A percentile compares a stretch with the other conserved stretches of the same genome.
Conservation (phyloP, 2,329 filamentous ascomycete species). For the Pseudogymnoascus sp. region DNA sequence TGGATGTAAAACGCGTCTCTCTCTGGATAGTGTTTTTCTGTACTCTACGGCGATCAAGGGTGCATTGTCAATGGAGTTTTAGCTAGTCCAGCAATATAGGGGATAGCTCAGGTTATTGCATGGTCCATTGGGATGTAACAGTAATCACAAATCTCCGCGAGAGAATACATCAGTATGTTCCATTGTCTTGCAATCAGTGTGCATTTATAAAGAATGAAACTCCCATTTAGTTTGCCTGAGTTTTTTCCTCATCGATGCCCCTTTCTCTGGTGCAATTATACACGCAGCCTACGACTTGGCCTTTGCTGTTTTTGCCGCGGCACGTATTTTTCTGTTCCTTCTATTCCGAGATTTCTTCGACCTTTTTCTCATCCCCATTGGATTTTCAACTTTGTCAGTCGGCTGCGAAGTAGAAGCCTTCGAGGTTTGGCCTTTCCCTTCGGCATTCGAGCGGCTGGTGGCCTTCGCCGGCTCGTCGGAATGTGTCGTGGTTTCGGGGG, state of each 20-base stretch:
- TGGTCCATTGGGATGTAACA: slow-evolving; percentile 2
- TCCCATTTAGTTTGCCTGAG: neutral
- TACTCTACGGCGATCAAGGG: slow-evolving; percentile 4
- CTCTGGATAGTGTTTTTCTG: slow-evolving; percentile 8
- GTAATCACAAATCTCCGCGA: slow-evolving; percentile 8
- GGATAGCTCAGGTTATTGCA: slow-evolving; percentile 5
- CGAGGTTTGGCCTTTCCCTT: neutral
- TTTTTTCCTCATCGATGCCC: neutral
- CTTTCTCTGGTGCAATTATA: neutral
- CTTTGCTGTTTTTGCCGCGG: neutral
- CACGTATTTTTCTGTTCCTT: neutral
- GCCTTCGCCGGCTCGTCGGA: neutral
- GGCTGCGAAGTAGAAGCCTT: neutral
- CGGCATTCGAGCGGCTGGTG: neutral
- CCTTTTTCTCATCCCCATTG: neutral
- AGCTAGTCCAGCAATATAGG: slow-evolving; percentile 10
- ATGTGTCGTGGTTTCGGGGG: neutral
- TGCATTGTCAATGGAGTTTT: slow-evolving; percentile 7
- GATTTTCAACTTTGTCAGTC: neutral
- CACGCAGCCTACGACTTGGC: neutral
- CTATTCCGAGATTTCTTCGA: slow-evolving; percentile 1
- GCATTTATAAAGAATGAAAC: neutral
- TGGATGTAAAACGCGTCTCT: slow-evolving; percentile 9
- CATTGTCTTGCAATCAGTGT: neutral
- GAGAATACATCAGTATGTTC: slow-evolving; percentile 4